Percentiles rank a stretch among this genome's conserved stretches.
These are phyloP conservation scores for Dendrobium officinale DNA, from an alignment of 106 monocot species.

Conservation along the genomic window DNA sequence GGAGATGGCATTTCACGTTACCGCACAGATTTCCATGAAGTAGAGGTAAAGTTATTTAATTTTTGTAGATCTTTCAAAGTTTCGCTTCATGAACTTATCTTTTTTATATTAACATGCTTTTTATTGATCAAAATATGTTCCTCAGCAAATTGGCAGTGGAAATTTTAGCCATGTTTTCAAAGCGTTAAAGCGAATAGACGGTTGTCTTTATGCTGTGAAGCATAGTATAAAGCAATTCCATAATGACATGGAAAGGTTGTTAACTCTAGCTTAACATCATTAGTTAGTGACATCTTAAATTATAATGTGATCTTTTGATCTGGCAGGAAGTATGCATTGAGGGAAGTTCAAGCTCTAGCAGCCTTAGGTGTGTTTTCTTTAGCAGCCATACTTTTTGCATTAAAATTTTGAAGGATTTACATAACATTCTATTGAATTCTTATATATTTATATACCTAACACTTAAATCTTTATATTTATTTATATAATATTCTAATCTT, in stretches of 20 bases:
- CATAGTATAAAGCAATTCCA: constrained; percentile 57
- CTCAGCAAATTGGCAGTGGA: constrained; percentile 88
- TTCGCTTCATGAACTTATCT: constrained; percentile 4
- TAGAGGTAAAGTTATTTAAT: constrained; percentile 45
- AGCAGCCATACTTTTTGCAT: not conserved
- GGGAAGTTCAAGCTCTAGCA: constrained; percentile 98
- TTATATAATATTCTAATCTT: too few species aligned
- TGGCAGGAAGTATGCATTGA: constrained; percentile 69
- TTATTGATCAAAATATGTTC: constrained; percentile 4
- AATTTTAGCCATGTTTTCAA: constrained; percentile 95
- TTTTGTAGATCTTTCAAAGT: not conserved
- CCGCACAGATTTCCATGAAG: constrained; percentile 89
- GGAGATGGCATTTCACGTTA: constrained; percentile 80
- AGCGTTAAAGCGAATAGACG: constrained; percentile 89
- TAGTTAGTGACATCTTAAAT: not conserved
- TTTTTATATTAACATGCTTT: not conserved
- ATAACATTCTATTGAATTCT: not conserved
- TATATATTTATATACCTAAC: not conserved
- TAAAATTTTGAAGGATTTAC: not conserved
- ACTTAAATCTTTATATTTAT: too few species aligned
- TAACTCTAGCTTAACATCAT: constrained; percentile 3
- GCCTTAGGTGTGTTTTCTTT: constrained; percentile 49
- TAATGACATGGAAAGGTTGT: constrained; percentile 64
- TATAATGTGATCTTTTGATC: constrained; percentile 9
- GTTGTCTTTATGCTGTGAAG: constrained; percentile 93